These are phyloP conservation scores for Daldinia vernicosa DNA, from an alignment of 495 filamentous ascomycete species.

Conservation along the genomic window DNA sequence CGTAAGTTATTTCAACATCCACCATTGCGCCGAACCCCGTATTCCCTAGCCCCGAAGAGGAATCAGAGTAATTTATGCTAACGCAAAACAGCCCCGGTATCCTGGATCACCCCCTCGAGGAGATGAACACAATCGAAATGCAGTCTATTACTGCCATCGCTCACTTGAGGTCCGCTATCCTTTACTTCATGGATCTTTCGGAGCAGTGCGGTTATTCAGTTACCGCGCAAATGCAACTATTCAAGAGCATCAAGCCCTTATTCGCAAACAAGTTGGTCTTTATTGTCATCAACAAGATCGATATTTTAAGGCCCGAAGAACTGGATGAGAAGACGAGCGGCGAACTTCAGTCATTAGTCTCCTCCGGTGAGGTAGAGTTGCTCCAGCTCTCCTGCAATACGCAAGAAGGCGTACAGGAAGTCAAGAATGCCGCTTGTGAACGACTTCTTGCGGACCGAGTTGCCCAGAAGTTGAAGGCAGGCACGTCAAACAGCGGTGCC, in stretches of 20 bases:
- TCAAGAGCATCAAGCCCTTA: conserved; percentile 93
- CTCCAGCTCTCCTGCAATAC: conserved; percentile 93
- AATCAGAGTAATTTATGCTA: background rate
- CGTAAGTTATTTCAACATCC: conserved; percentile 35
- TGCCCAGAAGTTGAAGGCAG: conserved; percentile 92
- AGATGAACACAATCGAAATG: conserved; percentile 99
- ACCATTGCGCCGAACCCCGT: background rate
- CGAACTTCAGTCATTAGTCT: conserved; percentile 79
- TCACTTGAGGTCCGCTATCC: conserved; percentile 89
- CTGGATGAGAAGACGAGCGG: conserved; percentile 81
- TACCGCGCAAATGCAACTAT: conserved; percentile 87
- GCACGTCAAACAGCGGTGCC: conserved; percentile 74
- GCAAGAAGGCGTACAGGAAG: conserved; percentile 89
- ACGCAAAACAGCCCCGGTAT: conserved; percentile 72
- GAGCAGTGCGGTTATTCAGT: conserved; percentile 98
- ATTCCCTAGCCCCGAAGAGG: background rate
- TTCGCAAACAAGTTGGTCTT: conserved; percentile 98
- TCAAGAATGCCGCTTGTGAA: conserved; percentile 95
- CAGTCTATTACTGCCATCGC: conserved; percentile 96
- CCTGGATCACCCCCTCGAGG: conserved; percentile 95
- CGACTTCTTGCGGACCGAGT: conserved; percentile 90
- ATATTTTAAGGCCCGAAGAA: conserved; percentile 86
- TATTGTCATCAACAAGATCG: conserved; percentile 97
- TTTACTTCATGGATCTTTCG: conserved; percentile 98
- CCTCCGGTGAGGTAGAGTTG: conserved; percentile 87